Evolutionary conservation across 768 basidiomycete genomes (phyloP).

Genomic region (Lactifluus hygrophoroides): DNA sequence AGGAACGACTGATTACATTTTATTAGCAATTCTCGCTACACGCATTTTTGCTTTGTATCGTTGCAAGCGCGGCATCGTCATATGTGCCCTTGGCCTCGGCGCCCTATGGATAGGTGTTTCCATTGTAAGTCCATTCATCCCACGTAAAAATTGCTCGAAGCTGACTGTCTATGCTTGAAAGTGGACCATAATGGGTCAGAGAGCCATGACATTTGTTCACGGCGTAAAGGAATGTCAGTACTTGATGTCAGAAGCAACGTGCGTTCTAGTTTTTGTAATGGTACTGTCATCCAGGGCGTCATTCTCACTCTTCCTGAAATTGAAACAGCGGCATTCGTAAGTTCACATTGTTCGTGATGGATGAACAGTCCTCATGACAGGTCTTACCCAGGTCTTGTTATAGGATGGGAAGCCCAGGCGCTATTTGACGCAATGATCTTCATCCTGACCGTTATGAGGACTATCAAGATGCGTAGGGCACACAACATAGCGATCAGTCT

Average conservation of each 20-base stretch:
- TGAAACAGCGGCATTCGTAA: too few relatives aligned
- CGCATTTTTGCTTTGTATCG: too few relatives aligned
- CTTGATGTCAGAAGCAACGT: too few relatives aligned
- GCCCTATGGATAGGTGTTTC: too few relatives aligned
- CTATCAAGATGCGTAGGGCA: too few relatives aligned
- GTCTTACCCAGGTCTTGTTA: slow-evolving; percentile 23
- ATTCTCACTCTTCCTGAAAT: not conserved
- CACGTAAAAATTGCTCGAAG: not conserved
- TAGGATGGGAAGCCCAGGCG: slow-evolving; percentile 44
- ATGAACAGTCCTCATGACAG: not conserved
- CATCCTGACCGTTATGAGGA: too few relatives aligned
- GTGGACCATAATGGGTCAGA: slow-evolving; percentile 39
- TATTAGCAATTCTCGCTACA: too few relatives aligned
- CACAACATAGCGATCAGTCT: slow-evolving; percentile 25
- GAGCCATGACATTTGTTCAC: not conserved
- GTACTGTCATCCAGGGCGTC: not conserved
- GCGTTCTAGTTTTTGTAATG: too few relatives aligned
- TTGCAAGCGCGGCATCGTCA: too few relatives aligned
- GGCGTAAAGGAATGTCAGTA: slow-evolving; percentile 21
- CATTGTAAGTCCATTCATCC: slow-evolving; percentile 28
- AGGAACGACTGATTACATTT: too few relatives aligned
- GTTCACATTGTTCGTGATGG: not conserved
- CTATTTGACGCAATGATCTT: slow-evolving; percentile 40
- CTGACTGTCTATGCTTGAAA: slow-evolving; percentile 17
- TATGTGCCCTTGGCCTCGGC: too few relatives aligned